Evolutionary conservation across 2,329 filamentous ascomycete genomes (phyloP).

Genomic region (Pseudocercospora fuligena): DNA sequence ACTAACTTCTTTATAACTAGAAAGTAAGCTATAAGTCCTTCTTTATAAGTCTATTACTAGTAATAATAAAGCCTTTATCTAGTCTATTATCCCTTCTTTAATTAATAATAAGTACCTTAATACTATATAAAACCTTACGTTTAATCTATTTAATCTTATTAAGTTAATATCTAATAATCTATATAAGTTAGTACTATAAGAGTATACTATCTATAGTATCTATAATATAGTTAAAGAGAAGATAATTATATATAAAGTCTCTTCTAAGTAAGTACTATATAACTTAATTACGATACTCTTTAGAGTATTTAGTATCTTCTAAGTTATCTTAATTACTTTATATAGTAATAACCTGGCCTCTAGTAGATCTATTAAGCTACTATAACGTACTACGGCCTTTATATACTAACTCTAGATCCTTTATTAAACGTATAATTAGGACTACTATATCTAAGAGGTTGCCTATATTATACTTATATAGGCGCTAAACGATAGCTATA

Average conservation of each 20-base stretch:
- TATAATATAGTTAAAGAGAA: too few relatives aligned
- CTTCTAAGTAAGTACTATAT: neutral
- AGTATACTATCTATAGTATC: neutral
- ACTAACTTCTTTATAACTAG: neutral
- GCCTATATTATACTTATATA: neutral
- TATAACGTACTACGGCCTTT: too few relatives aligned
- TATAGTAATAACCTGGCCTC: neutral
- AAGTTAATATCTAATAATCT: neutral
- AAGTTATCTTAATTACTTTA: neutral
- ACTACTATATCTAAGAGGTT: neutral
- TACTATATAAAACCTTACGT: neutral
- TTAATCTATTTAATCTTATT: neutral
- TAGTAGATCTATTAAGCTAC: neutral
- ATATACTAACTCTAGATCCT: too few relatives aligned
- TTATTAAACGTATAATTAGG: neutral
- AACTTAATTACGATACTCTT: neutral
- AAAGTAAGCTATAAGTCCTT: neutral
- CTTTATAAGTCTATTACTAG: neutral
- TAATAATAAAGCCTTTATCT: neutral
- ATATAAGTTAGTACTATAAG: neutral
- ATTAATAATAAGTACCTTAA: neutral
- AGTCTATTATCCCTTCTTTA: neutral
- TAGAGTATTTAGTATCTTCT: neutral
- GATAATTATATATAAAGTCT: too few relatives aligned
- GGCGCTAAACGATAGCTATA: neutral